Evolutionary conservation across 768 basidiomycete species (phyloP), one percentile per base, ranked within the genome.

Genomic region (Suillus ampliporus): DNA sequence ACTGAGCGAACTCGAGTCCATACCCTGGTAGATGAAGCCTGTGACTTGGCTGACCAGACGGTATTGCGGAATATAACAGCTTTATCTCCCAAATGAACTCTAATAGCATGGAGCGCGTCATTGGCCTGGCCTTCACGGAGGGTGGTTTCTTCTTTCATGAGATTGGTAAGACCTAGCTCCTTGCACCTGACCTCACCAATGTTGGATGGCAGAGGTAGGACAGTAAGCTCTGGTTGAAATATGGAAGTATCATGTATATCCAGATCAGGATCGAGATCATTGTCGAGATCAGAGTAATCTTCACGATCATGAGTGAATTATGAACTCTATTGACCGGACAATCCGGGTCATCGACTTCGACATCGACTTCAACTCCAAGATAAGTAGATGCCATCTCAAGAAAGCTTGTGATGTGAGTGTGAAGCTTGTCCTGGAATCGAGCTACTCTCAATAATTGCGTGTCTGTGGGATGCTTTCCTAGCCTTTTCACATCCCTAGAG

Each of bases 121-220:
- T 69, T 69, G 10, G 67, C 68, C n/a, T 68, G 62, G 4, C 61
- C 61, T 47, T 61, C 38, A 3, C 43, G 1, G 3, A 68, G 61
- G n/a, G 57, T 14, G 17, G 54, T 35, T 40, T 69, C 67, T 48
- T 61, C 53, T 11, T 53, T 19, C 17, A 57, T 56, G 4, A 67
- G 31, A 10, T 35, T 3, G 5, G 11, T 43, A 1, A 63, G 23
- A 10, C 47, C 62, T 5, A n/a, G 17, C 14, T 50, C 38, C 10
- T 19, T 26, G 28, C 47, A 57, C 5, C 13, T 41, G 11, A 21
- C 59, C 7, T 10, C 2, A 43, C 53, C 23, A 23, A 60, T 2
- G n/a, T n/a, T 37, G 13, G 59, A 60, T 13, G 59, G 59, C 37
- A 60, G 11, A 1, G 59, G 59, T 38, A 60, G 11, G n/a, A 51